These are phyloP conservation scores for Zygosaccharomyces bisporus DNA, from an alignment of 805 yeast genomes.

Conservation along the genomic window DNA sequence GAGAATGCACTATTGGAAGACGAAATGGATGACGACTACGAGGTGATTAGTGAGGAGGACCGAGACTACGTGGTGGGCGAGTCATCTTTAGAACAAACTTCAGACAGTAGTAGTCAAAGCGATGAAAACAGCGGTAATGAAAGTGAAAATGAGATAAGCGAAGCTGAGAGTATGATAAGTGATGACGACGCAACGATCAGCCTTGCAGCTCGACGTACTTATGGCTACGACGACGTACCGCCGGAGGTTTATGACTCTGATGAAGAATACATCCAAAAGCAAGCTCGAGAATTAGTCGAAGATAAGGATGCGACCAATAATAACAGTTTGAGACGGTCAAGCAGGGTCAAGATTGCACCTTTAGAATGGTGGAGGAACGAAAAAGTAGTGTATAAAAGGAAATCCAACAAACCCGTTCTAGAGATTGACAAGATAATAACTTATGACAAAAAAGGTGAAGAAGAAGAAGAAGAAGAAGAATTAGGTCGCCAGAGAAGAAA, in stretches of 20 bases:
- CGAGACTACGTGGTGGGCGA: conserved; percentile 34
- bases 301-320: conserved; percentile 20
- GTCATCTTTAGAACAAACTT: conserved; percentile 12
- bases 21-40: conserved; percentile 24
- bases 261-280: conserved; percentile 24
- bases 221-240: conserved; percentile 16
- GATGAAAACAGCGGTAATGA: conserved; percentile 10
- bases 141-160: conserved; percentile 13
- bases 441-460: conserved; percentile 27
- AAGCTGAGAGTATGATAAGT: conserved; percentile 15
- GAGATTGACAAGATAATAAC: conserved; percentile 58
- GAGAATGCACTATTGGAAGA: conserved; percentile 33
- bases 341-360: conserved; percentile 63
- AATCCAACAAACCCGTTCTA: conserved; percentile 43
- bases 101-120: conserved; percentile 12
- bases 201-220: conserved; percentile 2
- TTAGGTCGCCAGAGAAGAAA: conserved; percentile 11
- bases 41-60: conserved; percentile 30
- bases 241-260: conserved; percentile 25
- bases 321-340: conserved; percentile 55
- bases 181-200: conserved; percentile 5
- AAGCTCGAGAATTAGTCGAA: conserved; percentile 20
- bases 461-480: conserved; percentile 30
- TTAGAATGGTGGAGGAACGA: conserved; percentile 85
- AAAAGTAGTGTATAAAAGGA: conserved; percentile 54